Conservation (phyloP, 768 basidiomycete species). For the Russula brevipes region DNA sequence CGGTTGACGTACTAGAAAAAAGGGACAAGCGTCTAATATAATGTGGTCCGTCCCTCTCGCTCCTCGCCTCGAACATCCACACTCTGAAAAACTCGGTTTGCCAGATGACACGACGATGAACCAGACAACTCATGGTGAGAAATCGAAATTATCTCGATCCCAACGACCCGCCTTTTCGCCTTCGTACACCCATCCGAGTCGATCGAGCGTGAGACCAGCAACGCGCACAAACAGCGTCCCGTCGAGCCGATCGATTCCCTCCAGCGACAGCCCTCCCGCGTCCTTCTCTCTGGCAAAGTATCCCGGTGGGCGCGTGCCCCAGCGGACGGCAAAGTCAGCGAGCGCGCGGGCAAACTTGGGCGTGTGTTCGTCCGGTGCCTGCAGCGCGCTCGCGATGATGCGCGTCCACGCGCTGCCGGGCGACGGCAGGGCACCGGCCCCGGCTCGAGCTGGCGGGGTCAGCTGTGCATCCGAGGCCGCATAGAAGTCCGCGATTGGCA, state of each 20-base stretch:
- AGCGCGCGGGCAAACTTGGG: slow-evolving; percentile 48
- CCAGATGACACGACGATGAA: too few relatives aligned
- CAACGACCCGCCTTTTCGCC: too few relatives aligned
- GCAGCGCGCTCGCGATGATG: slow-evolving; percentile 47
- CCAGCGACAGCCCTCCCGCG: slow-evolving; percentile 29
- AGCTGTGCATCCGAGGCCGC: slow-evolving; percentile 18
- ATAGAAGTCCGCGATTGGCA: too few relatives aligned
- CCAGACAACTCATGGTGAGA: too few relatives aligned
- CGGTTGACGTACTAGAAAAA: too few relatives aligned
- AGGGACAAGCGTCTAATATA: too few relatives aligned
- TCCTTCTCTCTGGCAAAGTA: slow-evolving; percentile 27
- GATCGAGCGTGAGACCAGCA: slow-evolving; percentile 48
- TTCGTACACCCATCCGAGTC: slow-evolving; percentile 10
- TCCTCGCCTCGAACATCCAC: too few relatives aligned
- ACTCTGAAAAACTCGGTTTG: too few relatives aligned
- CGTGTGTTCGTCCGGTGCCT: slow-evolving; percentile 54
- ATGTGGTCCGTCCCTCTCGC: too few relatives aligned
- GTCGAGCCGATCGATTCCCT: slow-evolving; percentile 50
- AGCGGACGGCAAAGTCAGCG: slow-evolving; percentile 41
- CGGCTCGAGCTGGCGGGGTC: slow-evolving; percentile 19
- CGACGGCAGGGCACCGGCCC: background rate
- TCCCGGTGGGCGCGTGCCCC: slow-evolving; percentile 36
- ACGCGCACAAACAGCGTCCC: slow-evolving; percentile 59
- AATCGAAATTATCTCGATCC: too few relatives aligned
- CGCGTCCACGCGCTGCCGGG: slow-evolving; percentile 44